phyloP scores from a whole-genome alignment of 805 yeast species.

The Metschnikowia orientalis region DNA sequence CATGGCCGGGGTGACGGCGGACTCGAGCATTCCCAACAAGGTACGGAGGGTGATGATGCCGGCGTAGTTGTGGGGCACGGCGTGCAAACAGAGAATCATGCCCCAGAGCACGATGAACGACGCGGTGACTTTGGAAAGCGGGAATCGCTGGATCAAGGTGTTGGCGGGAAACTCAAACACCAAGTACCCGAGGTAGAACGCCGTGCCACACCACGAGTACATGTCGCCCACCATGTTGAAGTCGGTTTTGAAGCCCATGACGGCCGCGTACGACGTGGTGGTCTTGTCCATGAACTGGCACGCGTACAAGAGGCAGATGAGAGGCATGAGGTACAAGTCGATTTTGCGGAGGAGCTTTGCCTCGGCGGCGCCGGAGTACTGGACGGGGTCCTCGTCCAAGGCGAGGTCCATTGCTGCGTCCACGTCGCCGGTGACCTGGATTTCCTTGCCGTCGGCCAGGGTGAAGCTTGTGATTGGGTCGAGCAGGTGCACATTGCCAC shows the following conservation, averaged over 20 bases:
- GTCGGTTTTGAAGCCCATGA: slow-evolving; percentile 56
- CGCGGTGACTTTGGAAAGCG: slow-evolving; percentile 49
- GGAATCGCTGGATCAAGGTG: slow-evolving; percentile 48
- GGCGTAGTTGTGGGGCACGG: slow-evolving; percentile 43
- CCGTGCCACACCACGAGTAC: slow-evolving; percentile 45
- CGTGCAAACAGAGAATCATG: slow-evolving; percentile 46
- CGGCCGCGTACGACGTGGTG: slow-evolving; percentile 57
- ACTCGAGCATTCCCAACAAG: slow-evolving; percentile 49
- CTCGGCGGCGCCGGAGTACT: slow-evolving; percentile 13
- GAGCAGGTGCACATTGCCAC: slow-evolving; percentile 13
- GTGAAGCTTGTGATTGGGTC: slow-evolving; percentile 17
- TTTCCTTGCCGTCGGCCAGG: slow-evolving; percentile 16
- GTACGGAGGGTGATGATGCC: slow-evolving; percentile 47
- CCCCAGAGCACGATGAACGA: slow-evolving; percentile 61
- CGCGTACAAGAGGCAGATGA: slow-evolving; percentile 51
- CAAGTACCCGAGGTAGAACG: slow-evolving; percentile 62
- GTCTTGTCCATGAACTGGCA: slow-evolving; percentile 58
- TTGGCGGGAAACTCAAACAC: slow-evolving; percentile 50
- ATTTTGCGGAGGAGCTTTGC: slow-evolving; percentile 47
- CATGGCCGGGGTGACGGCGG: slow-evolving; percentile 54
- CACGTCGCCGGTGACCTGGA: slow-evolving; percentile 34
- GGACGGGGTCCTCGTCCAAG: slow-evolving; percentile 26
- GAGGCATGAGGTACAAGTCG: slow-evolving; percentile 45
- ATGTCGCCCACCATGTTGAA: slow-evolving; percentile 41
- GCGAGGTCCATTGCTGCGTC: slow-evolving; percentile 46